These are phyloP conservation scores for Solanum etuberosum DNA, from an alignment of 257 asterid species.

Conservation along the genomic window DNA sequence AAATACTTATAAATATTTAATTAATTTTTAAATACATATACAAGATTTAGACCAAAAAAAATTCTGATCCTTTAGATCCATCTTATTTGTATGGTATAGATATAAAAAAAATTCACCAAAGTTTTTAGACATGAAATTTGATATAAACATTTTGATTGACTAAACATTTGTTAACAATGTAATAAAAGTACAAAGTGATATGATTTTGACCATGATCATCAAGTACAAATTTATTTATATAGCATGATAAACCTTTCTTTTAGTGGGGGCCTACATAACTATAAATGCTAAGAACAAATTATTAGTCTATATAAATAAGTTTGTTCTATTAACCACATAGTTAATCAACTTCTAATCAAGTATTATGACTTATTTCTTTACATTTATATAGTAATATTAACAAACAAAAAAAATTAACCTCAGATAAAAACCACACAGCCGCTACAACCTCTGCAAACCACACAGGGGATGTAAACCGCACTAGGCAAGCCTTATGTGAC, in stretches of 20 bases:
- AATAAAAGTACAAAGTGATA: not conserved
- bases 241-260: not conserved
- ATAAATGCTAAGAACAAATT: not conserved
- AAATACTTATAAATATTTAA: not conserved
- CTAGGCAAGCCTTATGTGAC: too few relatives aligned
- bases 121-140: not conserved
- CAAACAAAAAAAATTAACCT: too few relatives aligned
- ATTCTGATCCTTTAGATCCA: not conserved
- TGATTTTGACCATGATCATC: not conserved
- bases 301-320: not conserved
- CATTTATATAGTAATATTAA: not conserved
- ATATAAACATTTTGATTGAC: not conserved
- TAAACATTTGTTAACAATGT: not conserved
- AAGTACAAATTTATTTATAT: not conserved
- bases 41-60: not conserved
- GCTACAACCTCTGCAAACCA: too few relatives aligned
- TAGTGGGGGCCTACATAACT: not conserved
- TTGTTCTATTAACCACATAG: not conserved
- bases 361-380: not conserved
- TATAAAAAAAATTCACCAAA: not conserved
- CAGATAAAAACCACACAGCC: too few relatives aligned
- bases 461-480: too few relatives aligned
- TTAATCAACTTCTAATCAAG: not conserved
- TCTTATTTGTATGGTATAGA: not conserved
- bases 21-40: not conserved